Evolutionary conservation across 495 filamentous ascomycete genomes (phyloP), one percentile per base, ranked within the genome.

Genomic region (Acidomyces sp.): DNA sequence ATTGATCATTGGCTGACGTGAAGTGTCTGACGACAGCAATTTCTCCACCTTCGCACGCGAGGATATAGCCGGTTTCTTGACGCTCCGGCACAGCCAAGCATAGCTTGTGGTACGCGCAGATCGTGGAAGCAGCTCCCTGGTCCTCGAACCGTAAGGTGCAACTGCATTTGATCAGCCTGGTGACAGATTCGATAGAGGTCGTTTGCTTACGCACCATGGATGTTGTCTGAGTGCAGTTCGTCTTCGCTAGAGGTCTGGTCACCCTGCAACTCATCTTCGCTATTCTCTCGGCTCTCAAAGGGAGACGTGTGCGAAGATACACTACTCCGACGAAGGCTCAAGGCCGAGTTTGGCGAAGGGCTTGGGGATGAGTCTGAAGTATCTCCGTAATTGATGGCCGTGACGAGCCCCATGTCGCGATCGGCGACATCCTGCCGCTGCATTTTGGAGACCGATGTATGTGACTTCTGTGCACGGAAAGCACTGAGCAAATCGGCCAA

Each of bases 1-100:
- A 33, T 26, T 4, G 17, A 9, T 26, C 24, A 6, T 24, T n/a
- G n/a, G n/a, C n/a, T n/a, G n/a, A n/a, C n/a, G n/a, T n/a, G n/a
- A n/a, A 6, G 45, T 41, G 27, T 52, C 45, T 10, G 53, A 55
- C 7, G 37, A 42, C 19, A 55, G 31, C 23, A 52, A 35, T n/a
- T 24, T 42, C 21, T 33, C 26, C 21, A 37, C 15, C 31, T 49
- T 52, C n/a, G n/a, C n/a, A n/a, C n/a, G n/a, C n/a, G n/a, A n/a
- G n/a, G n/a, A n/a, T n/a, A n/a, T n/a, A n/a, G n/a, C n/a, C n/a
- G n/a, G n/a, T n/a, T n/a, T n/a, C n/a, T n/a, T n/a, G n/a, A n/a
- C n/a, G n/a, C n/a, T n/a, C n/a, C n/a, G n/a, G n/a, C n/a, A n/a
- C n/a, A n/a, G n/a, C n/a, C n/a, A n/a, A n/a, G n/a, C n/a, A n/a